phyloP scores from a whole-genome alignment of 163 green algal species.

The Smithsoniella earleae region DNA sequence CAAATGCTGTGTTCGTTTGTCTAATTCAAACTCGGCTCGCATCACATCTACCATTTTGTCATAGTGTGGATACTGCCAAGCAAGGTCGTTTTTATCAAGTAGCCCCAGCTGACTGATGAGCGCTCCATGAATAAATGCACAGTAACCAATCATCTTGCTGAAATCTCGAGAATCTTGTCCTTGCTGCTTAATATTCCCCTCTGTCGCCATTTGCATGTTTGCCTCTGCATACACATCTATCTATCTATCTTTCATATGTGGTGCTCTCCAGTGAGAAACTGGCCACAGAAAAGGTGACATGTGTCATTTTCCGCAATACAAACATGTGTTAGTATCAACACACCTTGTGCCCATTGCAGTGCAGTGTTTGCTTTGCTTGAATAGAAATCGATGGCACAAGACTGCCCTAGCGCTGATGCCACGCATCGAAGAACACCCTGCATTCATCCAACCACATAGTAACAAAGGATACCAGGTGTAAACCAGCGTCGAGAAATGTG shows the following conservation, averaged over 20 bases:
- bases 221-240: slow-evolving; percentile 29
- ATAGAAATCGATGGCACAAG: slow-evolving; percentile 28
- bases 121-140: slow-evolving; percentile 28
- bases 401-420: slow-evolving; percentile 18
- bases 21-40: slow-evolving; percentile 22
- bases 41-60: slow-evolving; percentile 31
- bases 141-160: slow-evolving; percentile 29
- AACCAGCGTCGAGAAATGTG: too few relatives aligned
- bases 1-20: slow-evolving; percentile 25
- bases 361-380: slow-evolving; percentile 21
- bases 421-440: slow-evolving; percentile 18
- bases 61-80: slow-evolving; percentile 25
- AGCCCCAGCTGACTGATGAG: slow-evolving; percentile 26
- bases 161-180: not conserved
- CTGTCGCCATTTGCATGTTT: slow-evolving; percentile 28
- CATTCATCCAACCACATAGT: not conserved
- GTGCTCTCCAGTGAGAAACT: too few relatives aligned
- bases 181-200: slow-evolving; percentile 13
- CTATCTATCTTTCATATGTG: too few relatives aligned
- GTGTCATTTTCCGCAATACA: too few relatives aligned
- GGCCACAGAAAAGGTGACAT: too few relatives aligned
- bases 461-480: too few relatives aligned
- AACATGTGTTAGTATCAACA: too few relatives aligned
- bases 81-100: slow-evolving; percentile 27
- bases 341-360: slow-evolving; percentile 26